Evolutionary conservation across 2,329 filamentous ascomycete genomes (phyloP).

Genomic region (Helotiales sp.): DNA sequence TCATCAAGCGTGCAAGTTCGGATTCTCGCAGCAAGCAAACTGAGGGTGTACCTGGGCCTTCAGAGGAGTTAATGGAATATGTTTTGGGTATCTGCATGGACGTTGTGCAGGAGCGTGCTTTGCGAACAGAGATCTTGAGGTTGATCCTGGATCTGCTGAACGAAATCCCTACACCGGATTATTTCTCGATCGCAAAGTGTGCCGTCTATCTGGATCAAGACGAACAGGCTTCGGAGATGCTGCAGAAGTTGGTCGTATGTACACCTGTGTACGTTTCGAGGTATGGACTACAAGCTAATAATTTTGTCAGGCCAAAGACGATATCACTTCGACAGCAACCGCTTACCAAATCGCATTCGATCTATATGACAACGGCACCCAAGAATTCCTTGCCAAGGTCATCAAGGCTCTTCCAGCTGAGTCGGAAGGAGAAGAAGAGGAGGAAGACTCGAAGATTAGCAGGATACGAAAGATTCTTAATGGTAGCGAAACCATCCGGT

Average conservation of each 20-base stretch:
- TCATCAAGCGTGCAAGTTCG: constrained; percentile 86
- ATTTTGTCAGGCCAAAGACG: constrained; percentile 56
- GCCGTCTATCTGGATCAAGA: constrained; percentile 95
- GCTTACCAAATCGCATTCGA: constrained; percentile 99
- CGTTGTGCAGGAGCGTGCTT: constrained; percentile 87
- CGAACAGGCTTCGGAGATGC: constrained; percentile 83
- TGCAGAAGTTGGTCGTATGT: constrained; percentile 69
- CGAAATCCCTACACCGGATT: constrained; percentile 89
- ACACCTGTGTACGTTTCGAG: not conserved
- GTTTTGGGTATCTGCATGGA: constrained; percentile 96
- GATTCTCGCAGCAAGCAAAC: constrained; percentile 63
- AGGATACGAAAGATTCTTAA: constrained; percentile 72
- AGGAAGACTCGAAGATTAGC: constrained; percentile 55
- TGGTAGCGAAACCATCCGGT: constrained; percentile 88
- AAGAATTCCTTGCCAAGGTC: constrained; percentile 92
- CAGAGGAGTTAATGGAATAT: constrained; percentile 96
- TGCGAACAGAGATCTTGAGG: constrained; percentile 81
- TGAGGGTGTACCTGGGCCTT: constrained; percentile 57
- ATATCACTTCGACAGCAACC: constrained; percentile 75
- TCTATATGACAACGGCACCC: constrained; percentile 96
- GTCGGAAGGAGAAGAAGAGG: constrained; percentile 45
- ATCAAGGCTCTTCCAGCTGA: constrained; percentile 72
- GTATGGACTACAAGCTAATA: not conserved
- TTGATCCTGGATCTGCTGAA: constrained; percentile 94
- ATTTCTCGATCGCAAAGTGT: constrained; percentile 97